Conservation (phyloP, 176 grass and related monocot genomes). For the Cocos nucifera region DNA sequence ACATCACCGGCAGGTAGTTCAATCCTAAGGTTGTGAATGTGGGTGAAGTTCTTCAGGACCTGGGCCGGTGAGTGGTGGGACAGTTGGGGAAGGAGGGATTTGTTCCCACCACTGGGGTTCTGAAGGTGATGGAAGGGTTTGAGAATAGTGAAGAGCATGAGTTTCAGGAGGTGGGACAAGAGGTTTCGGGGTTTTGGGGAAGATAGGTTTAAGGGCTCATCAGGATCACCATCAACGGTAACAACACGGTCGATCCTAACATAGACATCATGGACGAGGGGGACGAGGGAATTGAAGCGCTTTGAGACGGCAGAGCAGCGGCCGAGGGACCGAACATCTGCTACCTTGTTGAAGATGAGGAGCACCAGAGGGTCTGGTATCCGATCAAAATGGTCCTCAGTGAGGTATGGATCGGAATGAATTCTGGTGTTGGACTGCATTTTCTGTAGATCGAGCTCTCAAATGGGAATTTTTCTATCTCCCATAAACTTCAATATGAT, state of each 20-base stretch:
- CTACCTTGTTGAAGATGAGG: conserved; percentile 8
- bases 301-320: conserved; percentile 4
- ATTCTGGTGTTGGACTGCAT: conserved; percentile 2
- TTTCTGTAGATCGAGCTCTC: neutral
- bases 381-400: neutral
- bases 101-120: neutral
- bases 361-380: conserved; percentile 2
- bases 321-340: conserved; percentile 1
- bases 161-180: neutral
- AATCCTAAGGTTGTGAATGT: conserved; percentile 7
- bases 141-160: neutral
- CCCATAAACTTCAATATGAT: too few relatives aligned
- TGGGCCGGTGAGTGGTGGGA: conserved; percentile 7
- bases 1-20: conserved; percentile 7
- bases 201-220: neutral
- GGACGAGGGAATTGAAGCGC: conserved; percentile 10
- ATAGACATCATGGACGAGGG: neutral
- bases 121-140: conserved; percentile 7
- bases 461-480: too few relatives aligned
- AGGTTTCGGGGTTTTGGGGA: conserved; percentile 1
- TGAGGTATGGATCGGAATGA: neutral
- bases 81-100: neutral
- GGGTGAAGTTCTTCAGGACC: conserved; percentile 9
- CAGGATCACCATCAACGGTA: too few relatives aligned
- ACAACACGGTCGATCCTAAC: neutral